Conservation (phyloP, 2,329 filamentous ascomycete genomes). For the Sclerotinia spermophila region DNA sequence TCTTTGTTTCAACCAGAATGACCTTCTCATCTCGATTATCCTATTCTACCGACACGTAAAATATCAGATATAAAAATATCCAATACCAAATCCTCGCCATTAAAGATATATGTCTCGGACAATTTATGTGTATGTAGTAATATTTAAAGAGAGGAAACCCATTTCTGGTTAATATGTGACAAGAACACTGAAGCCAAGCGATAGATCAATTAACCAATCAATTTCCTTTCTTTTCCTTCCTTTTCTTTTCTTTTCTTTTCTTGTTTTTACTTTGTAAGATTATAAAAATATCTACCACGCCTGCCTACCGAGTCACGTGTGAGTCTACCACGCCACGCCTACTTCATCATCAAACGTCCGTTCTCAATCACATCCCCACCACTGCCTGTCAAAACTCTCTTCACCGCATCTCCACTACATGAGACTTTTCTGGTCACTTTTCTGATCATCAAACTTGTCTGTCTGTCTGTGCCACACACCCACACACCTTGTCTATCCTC, state of each 20-base stretch:
- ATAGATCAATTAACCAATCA: neutral
- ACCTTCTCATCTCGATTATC: neutral
- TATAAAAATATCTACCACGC: no score
- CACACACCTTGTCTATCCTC: neutral
- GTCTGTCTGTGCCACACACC: neutral
- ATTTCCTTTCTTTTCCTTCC: neutral
- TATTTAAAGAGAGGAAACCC: neutral
- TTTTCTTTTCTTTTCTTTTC: no score
- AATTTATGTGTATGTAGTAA: neutral
- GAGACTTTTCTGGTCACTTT: neutral
- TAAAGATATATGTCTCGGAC: neutral
- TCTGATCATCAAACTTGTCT: neutral
- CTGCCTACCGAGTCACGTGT: no score
- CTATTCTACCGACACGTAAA: no score
- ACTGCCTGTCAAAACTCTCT: conserved; percentile 4
- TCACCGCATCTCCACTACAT: neutral
- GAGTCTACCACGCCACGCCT: no score
- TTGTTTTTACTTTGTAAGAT: no score
- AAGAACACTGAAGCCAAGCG: neutral
- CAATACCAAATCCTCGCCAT: neutral
- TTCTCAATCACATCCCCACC: neutral
- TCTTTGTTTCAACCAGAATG: neutral
- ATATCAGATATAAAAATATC: no score
- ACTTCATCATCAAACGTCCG: neutral
- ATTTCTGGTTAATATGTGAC: neutral